These are phyloP conservation scores for Actinomucor elegans DNA, from an alignment of 371 early-diverging fungal genomes.

Conservation along the genomic window DNA sequence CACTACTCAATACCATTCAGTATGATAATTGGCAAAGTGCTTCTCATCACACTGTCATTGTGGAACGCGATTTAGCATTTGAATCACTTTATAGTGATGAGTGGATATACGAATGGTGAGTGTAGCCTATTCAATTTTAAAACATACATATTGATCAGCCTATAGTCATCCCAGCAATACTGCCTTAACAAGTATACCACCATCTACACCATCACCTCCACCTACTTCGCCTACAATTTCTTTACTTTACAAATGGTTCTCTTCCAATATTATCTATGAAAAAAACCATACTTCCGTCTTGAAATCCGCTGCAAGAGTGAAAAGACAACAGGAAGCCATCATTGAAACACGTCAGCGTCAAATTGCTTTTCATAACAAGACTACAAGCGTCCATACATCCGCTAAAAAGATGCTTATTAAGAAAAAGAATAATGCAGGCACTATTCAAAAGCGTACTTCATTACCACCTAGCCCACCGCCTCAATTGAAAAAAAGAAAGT, in stretches of 20 bases:
- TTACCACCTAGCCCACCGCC: background rate
- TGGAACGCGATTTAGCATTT: constrained; percentile 8
- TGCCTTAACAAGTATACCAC: background rate
- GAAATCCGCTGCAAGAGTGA: background rate
- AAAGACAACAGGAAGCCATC: constrained; percentile 45
- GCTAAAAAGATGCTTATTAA: too few relatives aligned
- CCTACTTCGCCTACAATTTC: background rate
- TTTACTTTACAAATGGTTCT: constrained; percentile 12
- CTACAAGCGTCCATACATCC: too few relatives aligned
- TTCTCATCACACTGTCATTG: background rate
- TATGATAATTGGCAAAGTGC: constrained; percentile 10
- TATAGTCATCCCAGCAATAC: too few relatives aligned
- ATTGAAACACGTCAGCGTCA: constrained; percentile 40
- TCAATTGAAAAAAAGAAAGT: too few relatives aligned
- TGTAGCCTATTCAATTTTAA: background rate
- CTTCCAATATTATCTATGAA: constrained; percentile 1
- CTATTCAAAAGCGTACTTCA: background rate
- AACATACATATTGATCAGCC: too few relatives aligned
- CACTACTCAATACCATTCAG: constrained; percentile 25
- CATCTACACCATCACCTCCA: background rate
- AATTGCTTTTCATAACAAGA: constrained; percentile 7
- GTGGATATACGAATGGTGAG: too few relatives aligned
- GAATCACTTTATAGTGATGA: constrained; percentile 16
- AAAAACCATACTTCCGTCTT: background rate
- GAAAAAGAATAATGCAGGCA: constrained; percentile 11